Evolutionary conservation across 208 protist genomes (phyloP), one percentile per base, ranked within the genome.

Genomic region (Herpetomonas muscarum): DNA sequence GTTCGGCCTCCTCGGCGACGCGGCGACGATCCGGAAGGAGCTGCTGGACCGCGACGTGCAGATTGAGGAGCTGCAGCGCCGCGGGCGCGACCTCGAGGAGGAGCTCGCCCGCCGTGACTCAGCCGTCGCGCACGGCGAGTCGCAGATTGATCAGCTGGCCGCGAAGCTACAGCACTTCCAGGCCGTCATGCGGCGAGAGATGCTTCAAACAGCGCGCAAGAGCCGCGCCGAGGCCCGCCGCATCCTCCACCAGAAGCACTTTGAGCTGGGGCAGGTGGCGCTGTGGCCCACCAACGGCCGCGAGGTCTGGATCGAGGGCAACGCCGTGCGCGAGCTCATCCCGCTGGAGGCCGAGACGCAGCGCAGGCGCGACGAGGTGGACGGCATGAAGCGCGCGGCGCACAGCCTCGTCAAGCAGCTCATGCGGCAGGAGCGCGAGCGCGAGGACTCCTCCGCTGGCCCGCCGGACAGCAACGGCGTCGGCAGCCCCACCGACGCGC

Each of bases 251-350:
- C 65, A 79, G 59, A 41, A 54, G 24, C 84, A 91, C 59, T 91
- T 85, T 52, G 84, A 91, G 57, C 74, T 91, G 22, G 84, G 84
- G n/a, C 84, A 91, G 36, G 74, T 83, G 24, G 71, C 71, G 24
- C 72, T 66, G 50, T 79, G 65, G 69, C 74, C 73, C 29, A 60
- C 58, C 41, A 82, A 67, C 46, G 70, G 74, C 6, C 65, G 71
- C 31, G 79, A 86, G 61, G 75, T 85, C 42, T 91, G 84, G 84
- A 70, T 91, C 30, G 79, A 91, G 58, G 84, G 84, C 17, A 76
- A 85, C 52, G 61, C 19, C 15, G 57, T 75, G 56, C 70, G 70
- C 55, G 57, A 70, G 39, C 49, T 91, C 22, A 77, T 84, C 42
- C 30, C 58, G 51, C 59, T 75, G 63, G 62, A 82, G 3, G 62